Evolutionary conservation across 305 asterid genomes (phyloP), one percentile per base, ranked within the genome.

Genomic region (Rubia peregrina): DNA sequence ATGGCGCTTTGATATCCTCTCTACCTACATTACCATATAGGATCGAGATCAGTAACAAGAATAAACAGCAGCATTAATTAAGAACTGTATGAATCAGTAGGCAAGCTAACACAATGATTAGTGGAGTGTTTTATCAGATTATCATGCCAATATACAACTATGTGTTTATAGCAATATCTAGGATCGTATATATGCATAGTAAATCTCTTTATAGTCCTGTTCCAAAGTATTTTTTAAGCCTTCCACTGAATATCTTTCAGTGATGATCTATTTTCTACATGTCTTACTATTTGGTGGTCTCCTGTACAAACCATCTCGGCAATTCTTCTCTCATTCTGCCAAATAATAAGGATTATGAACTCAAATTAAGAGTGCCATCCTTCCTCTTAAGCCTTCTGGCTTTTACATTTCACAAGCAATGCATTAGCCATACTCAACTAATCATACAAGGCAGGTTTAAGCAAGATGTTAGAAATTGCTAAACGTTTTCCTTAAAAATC

Each of bases 1-100:
- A 46, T 64, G 91, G 85, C 56, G 72, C 73, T 83, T 85, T 91
- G 9, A 57, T 56, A 43, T 83, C 87, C 56, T 86, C 85, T 71
- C 71, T 86, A 64, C 88, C 92, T 88, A 70, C 64, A 40, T 56
- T 36, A 69, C 7, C 51, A n/a, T 36, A 38, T 46, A 10, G 30
- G 55, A 67, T 44, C 6, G 16, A 44, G 9, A 51, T 11, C 56
- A 43, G 38, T 33, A 33, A 33, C 38, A 33, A 33, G 38, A 33
- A 33, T 33, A 5, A 33, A 33, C 38, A 33, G 38, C 38, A 5
- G 38, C 38, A 33, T 33, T 33, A 4, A 33, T 33, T 33, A 33
- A 33, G 38, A 33, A 33, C 38, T 33, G 38, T 33, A 33, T 33
- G 38, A 33, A 33, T 22, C 6, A 59, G 64, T 21, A 21, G 16